Percentiles rank a stretch among this genome's conserved stretches.
Evolutionary conservation across 257 asterid species (phyloP).

Genomic region (Apocynum venetum): DNA sequence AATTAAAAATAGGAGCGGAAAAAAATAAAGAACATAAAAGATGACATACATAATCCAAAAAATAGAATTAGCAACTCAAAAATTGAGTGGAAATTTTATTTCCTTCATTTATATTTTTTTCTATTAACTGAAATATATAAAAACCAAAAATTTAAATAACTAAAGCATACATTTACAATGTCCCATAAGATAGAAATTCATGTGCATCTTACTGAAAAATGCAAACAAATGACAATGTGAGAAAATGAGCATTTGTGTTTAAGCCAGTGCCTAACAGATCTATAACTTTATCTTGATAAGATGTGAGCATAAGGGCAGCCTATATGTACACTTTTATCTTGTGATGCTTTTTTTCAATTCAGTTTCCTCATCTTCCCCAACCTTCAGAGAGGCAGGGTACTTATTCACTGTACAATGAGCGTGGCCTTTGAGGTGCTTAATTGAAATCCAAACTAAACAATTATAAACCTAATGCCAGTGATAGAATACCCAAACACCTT

Average conservation of each 20-base stretch:
- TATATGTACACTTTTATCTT: not conserved
- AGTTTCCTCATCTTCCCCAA: not conserved
- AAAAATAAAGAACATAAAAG: too few species aligned
- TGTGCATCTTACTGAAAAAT: not conserved
- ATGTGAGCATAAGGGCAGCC: not conserved
- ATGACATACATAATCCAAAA: too few species aligned
- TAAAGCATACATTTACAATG: too few species aligned
- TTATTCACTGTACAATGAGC: not conserved
- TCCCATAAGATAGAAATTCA: not conserved
- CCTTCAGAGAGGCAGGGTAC: not conserved
- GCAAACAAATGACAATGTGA: not conserved
- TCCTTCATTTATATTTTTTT: too few species aligned
- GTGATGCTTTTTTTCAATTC: too few species aligned
- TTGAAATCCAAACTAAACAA: not conserved
- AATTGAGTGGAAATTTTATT: too few species aligned
- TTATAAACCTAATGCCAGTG: slow-evolving; percentile 8
- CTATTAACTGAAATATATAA: too few species aligned
- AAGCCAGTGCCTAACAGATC: not conserved
- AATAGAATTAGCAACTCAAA: too few species aligned
- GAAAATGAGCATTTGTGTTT: not conserved
- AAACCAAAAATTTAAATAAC: too few species aligned
- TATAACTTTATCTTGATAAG: not conserved
- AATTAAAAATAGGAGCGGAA: not conserved
- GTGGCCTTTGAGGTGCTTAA: not conserved
- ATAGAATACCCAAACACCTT: slow-evolving; percentile 35